Conservation (phyloP, 805 yeast genomes). For the Cyberlindnera saturnus region DNA sequence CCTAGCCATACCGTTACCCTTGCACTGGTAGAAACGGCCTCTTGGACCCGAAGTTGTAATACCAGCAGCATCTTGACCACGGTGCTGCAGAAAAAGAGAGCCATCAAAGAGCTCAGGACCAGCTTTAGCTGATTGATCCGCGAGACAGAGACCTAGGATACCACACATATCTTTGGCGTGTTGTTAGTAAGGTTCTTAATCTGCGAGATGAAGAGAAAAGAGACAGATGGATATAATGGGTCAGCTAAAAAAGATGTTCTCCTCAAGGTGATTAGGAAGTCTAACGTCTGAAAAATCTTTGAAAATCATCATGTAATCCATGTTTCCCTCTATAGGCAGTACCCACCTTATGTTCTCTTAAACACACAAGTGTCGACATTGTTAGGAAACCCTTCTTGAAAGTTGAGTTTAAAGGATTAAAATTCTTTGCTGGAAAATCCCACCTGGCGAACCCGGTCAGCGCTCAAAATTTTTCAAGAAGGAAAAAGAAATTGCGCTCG, state of each 20-base stretch:
- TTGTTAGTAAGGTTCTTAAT: not conserved
- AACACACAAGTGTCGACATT: too few relatives aligned
- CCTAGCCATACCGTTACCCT: conserved; percentile 98
- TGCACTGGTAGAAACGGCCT: conserved; percentile 94
- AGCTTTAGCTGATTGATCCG: conserved; percentile 65
- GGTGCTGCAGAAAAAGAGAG: conserved; percentile 85
- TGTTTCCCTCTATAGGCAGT: not conserved
- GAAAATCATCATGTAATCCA: conserved; percentile 12
- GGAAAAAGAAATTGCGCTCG: too few relatives aligned
- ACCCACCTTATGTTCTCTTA: too few relatives aligned
- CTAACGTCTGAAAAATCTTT: conserved; percentile 26
- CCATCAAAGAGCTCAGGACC: conserved; percentile 93
- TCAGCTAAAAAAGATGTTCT: conserved; percentile 19
- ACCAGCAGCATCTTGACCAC: conserved; percentile 99
- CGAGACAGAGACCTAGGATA: conserved; percentile 78
- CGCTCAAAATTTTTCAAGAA: not conserved
- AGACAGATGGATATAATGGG: not conserved
- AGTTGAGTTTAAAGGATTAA: too few relatives aligned
- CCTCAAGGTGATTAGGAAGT: conserved; percentile 27
- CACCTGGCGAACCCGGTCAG: too few relatives aligned
- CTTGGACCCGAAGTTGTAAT: conserved; percentile 91
- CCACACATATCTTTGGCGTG: conserved; percentile 70
- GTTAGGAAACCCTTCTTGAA: too few relatives aligned
- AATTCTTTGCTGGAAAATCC: too few relatives aligned
- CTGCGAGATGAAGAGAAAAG: not conserved